Base-by-base conservation (phyloP, 2,329 filamentous ascomycete genomes). In the Arthrobotrys musiformis region DNA sequence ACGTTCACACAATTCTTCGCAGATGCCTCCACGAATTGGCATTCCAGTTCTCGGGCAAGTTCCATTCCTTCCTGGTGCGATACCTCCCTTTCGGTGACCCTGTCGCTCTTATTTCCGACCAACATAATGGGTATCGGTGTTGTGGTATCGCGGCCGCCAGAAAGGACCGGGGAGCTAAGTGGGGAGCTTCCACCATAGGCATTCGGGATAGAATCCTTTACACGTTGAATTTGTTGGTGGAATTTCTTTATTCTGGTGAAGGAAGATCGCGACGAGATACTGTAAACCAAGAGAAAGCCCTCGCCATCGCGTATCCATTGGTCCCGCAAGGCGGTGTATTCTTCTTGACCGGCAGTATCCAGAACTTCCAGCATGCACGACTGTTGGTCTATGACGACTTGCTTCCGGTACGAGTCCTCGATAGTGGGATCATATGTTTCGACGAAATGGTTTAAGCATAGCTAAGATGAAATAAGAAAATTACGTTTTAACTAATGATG, bases 221-320 rank as follows among this genome's bases (percentile, higher is more conserved):
- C 95, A 82, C 96, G 88, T 84, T 97, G 94, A 81, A 98, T 98
- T 85, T 98, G 95, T 83, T 94, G 91, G 85, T 98, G 93, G 83
- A 98, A 98, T 82, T 92, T 91, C 84, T 94, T 93, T 86, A 99
- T 97, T 83, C 94, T 92, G 72, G 91, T 90, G 83, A 98, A 98
- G 19, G 94, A 98, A 35, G 94, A 94, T 82, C 95, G 91, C 63
- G 94, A 98, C 13, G 95, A 97, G 85, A 99, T 98, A 86, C 93
- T 97, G 87, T 99, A 98, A 79, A 99, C 95, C 78, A 99, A 88
- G 30, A 99, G 93, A 83, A 98, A 98, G 19, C 95, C 95, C 84
- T 99, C 95, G 80, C 95, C 94, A 83, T 98, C 94, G 81, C 95
- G 90, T 84, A 98, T 98, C 94, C 94, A 98, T 86, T 98, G 95